Evolutionary conservation across 345 rosid species (phyloP), one percentile per base, ranked within the genome.

Genomic region (Bruguiera sexangula): DNA sequence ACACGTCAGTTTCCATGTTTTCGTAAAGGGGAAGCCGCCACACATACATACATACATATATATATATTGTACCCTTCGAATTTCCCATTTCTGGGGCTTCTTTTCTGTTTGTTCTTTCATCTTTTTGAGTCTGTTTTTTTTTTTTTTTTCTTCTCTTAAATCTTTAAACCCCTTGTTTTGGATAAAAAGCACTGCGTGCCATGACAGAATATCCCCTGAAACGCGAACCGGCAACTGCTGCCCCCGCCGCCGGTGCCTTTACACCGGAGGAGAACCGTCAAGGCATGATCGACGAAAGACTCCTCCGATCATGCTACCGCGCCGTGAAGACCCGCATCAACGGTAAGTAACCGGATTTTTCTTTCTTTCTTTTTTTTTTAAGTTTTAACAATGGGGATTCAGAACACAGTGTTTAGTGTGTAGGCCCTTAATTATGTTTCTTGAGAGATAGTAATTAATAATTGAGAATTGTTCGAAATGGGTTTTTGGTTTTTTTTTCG

Each of bases 221-320:
- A 58, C 32, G 56, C 48, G 73, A 67, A 62, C 13, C 22, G 2
- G 57, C 11, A 24, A 43, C 50, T 48, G 39, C 54, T 20, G 16
- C 53, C 22, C 27, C n/a, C 13, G 20, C 30, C 13, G 6, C 27
- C 34, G 46, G 36, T 43, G 20, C 16, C 21, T 15, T 18, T 53
- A 3, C 16, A 11, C n/a, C 51, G 7, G 48, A 32, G 9, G 32
- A 46, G 8, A n/a, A 1, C 43, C 4, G n/a, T 60, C 74, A 32
- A 46, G 63, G 20, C 32, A 11, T 8, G 20, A 16, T 34, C 24
- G 72, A 69, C 39, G 58, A 70, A 26, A 64, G 70, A 60, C 22
- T 36, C 51, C 72, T 84, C 64, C 83, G 78, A 6, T 70, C 79
- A 8, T 65, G 73, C 8, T 84, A 84, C 66, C 82, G 60, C 64